phyloP scores from a whole-genome alignment of 1,284 basidiomycete genomes.

The Moesziomyces parantarcticus region DNA sequence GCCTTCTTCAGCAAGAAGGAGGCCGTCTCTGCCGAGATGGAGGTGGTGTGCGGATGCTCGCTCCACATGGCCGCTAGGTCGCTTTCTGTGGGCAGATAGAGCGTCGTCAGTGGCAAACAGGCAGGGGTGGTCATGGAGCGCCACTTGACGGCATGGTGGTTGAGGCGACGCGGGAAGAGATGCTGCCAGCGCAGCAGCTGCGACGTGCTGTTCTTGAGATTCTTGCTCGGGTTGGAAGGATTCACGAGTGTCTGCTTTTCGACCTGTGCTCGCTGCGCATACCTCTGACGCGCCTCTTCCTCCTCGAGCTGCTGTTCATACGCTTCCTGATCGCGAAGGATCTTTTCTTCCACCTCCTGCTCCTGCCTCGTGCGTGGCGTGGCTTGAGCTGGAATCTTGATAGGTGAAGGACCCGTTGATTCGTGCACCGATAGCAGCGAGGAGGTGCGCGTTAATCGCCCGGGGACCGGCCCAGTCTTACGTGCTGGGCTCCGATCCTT shows the following conservation, averaged over 20 bases:
- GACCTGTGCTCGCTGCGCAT: slow-evolving; percentile 58
- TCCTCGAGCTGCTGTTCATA: slow-evolving; percentile 59
- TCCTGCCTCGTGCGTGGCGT: slow-evolving; percentile 37
- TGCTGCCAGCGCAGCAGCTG: slow-evolving; percentile 77
- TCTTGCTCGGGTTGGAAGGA: slow-evolving; percentile 63
- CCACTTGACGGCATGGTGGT: slow-evolving; percentile 93
- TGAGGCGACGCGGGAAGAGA: slow-evolving; percentile 79
- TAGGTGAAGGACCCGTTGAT: slow-evolving; percentile 44
- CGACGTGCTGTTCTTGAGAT: slow-evolving; percentile 28
- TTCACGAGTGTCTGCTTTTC: slow-evolving; percentile 65
- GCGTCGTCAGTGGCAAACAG: slow-evolving; percentile 92
- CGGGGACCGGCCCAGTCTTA: slow-evolving; percentile 13
- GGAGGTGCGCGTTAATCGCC: slow-evolving; percentile 26
- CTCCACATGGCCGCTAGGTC: slow-evolving; percentile 63
- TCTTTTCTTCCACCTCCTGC: slow-evolving; percentile 45
- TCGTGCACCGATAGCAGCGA: slow-evolving; percentile 50
- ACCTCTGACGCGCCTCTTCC: slow-evolving; percentile 54
- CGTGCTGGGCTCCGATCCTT: slow-evolving; percentile 26
- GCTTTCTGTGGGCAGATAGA: slow-evolving; percentile 69
- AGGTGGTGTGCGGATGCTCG: slow-evolving; percentile 65
- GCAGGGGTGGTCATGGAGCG: slow-evolving; percentile 74
- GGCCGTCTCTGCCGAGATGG: slow-evolving; percentile 59
- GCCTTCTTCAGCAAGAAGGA: slow-evolving; percentile 64
- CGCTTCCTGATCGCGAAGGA: slow-evolving; percentile 54
- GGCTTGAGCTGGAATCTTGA: slow-evolving; percentile 51